Percentiles rank a stretch among this genome's conserved stretches.
These are phyloP conservation scores for Fraxinus greggii DNA, from an alignment of 305 asterid genomes.

Conservation along the genomic window DNA sequence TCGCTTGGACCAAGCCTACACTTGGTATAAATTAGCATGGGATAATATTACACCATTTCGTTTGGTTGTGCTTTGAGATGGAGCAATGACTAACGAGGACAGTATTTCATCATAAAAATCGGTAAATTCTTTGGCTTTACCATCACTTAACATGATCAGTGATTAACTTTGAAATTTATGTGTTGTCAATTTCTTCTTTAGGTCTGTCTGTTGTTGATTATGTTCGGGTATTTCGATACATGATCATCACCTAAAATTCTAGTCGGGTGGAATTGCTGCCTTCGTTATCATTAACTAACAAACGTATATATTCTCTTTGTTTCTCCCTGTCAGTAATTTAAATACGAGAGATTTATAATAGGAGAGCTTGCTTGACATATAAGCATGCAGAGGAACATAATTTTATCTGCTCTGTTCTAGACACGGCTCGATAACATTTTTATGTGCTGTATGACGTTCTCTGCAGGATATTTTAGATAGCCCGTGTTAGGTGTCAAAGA, in stretches of 20 bases:
- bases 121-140: background rate
- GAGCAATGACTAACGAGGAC: background rate
- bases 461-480: constrained; percentile 32
- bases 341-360: background rate
- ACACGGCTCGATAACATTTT: background rate
- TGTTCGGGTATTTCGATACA: background rate
- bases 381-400: constrained; percentile 5
- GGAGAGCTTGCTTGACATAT: background rate
- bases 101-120: background rate
- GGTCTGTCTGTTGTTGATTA: background rate
- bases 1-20: background rate
- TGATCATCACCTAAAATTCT: background rate
- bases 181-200: background rate
- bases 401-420: background rate
- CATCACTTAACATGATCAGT: background rate
- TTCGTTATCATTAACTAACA: background rate
- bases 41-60: background rate
- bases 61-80: background rate
- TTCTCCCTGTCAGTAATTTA: background rate
- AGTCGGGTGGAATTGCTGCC: background rate
- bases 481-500: constrained; percentile 32
- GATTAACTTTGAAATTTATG: background rate
- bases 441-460: constrained; percentile 13
- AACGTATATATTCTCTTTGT: background rate
- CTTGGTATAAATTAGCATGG: background rate